A percentile compares a stretch with the other conserved stretches of the same genome.
These are phyloP conservation scores for Stellera chamaejasme DNA, from an alignment of 345 rosid species.

Conservation along the genomic window DNA sequence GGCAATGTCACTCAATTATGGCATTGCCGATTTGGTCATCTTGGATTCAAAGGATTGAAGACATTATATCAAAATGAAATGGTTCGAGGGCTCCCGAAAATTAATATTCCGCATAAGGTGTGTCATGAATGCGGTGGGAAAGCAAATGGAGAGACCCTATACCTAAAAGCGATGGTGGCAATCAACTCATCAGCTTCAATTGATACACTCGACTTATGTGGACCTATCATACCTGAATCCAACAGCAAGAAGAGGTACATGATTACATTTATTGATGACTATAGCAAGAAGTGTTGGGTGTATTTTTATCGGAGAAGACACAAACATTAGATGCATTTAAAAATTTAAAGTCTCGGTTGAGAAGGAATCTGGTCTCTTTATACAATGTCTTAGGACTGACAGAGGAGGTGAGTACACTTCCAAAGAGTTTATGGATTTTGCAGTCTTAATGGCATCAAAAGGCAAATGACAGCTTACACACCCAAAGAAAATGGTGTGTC, in stretches of 20 bases:
- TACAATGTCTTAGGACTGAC: slow-evolving; percentile 5
- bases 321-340: not conserved
- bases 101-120: not conserved
- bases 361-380: not conserved
- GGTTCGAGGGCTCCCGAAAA: not conserved
- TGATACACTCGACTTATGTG: not conserved
- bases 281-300: not conserved
- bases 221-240: not conserved
- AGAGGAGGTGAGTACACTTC: slow-evolving; percentile 4
- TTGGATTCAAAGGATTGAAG: not conserved
- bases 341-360: not conserved
- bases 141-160: not conserved
- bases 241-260: not conserved
- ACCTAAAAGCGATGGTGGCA: not conserved
- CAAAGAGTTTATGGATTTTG: not conserved
- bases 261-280: not conserved
- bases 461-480: not conserved
- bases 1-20: not conserved
- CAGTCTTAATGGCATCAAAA: too few relatives aligned
- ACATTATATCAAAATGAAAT: not conserved
- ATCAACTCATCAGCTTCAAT: not conserved
- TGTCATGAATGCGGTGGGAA: not conserved
- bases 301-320: not conserved
- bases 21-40: not conserved
- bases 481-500: not conserved